Base-by-base conservation (phyloP, 495 filamentous ascomycete genomes). In the Neurospora terricola region DNA sequence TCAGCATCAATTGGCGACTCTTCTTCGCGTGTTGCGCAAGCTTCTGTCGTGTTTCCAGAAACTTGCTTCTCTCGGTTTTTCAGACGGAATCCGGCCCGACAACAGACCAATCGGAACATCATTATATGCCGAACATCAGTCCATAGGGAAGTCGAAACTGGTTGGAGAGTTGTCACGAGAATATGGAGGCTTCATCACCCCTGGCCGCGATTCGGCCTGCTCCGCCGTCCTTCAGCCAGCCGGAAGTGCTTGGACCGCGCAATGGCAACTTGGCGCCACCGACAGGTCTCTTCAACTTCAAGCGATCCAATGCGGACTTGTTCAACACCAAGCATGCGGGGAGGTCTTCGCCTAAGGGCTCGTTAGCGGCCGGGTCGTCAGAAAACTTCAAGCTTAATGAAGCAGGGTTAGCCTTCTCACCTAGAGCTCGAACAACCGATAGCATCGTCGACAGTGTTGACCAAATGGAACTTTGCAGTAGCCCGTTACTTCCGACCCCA, bases 311-410 rank as follows among this genome's bases (percentile, higher is more conserved):
- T 14, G 75, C 79, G 0, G 95, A 96, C 76, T 97, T 95, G 84
- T 96, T 96, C 84, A 87, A 84, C 74, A 81, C 91, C 75, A 91
- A 92, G 76, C 86, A 88, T 34, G 84, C 93, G 72, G 89, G 90
- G 70, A 93, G 93, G 36, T 97, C 96, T 9, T 99, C 96, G 45
- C 96, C 96, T 10, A 92, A 93, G 38, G 89, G 93, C 3, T 96
- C 92, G 77, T 83, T 99, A 74, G 95, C 94, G 27, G 94, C 94
- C 62, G 96, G 98, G 81, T 86, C 98, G 76, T 97, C 94, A 62
- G 94, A 97, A 80, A 99, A 98, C 85, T 97, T 98, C 77, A 94
- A 94, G 76, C 90, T 97, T 75, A 89, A 84, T 72, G 94, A 97
- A 79, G 90, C 91, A 75, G 96, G 93, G 94, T 97, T 79, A 80